phyloP scores from a whole-genome alignment of 1,284 basidiomycete species.

The Rhodotorula mucilaginosa region DNA sequence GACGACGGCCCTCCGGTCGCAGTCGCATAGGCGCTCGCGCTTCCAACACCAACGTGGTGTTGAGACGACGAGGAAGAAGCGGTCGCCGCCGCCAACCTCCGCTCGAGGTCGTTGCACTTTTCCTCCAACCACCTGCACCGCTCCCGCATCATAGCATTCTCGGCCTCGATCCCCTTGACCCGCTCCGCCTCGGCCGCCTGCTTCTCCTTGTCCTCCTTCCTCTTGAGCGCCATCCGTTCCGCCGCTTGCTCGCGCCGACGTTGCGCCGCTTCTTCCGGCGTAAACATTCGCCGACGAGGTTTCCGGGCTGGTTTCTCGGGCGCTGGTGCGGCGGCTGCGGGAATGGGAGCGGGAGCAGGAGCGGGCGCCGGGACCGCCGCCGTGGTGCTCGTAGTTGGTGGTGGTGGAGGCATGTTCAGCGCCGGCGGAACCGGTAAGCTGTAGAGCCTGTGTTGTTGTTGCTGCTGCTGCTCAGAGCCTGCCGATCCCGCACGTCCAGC shows the following conservation, averaged over 20 bases:
- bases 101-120: not conserved
- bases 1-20: not conserved
- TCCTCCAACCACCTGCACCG: not conserved
- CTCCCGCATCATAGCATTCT: not conserved
- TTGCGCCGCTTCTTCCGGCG: conserved; percentile 13
- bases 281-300: conserved; percentile 11
- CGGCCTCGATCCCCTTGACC: conserved; percentile 4
- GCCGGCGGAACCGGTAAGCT: no score
- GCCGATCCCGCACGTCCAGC: no score
- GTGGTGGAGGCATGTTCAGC: not conserved
- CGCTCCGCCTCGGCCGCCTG: not conserved
- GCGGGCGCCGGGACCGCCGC: not conserved
- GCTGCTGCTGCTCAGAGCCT: not conserved
- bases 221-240: not conserved
- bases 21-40: no score
- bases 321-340: not conserved
- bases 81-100: not conserved
- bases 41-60: no score
- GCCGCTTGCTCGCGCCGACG: conserved; percentile 14
- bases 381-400: not conserved
- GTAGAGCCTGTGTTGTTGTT: no score
- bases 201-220: conserved; percentile 3
- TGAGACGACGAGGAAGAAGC: not conserved
- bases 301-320: not conserved
- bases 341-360: not conserved